Evolutionary conservation across 306 rosid genomes (phyloP), one percentile per base, ranked within the genome.

Genomic region (Senna tora): DNA sequence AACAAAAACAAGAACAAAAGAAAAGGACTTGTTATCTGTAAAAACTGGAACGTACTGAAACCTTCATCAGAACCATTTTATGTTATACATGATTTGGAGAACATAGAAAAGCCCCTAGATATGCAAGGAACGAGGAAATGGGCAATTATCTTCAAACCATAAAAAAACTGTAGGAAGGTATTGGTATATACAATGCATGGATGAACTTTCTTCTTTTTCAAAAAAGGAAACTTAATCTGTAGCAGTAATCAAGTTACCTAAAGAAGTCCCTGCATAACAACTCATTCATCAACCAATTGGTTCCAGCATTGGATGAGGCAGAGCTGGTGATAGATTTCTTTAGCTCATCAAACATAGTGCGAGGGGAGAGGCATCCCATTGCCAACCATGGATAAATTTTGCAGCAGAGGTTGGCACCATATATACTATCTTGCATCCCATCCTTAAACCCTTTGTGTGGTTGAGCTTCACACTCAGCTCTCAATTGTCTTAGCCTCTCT

Each of bases 201-300:
- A 14, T 3, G 3, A 25, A 25, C 1, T 25, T 25, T 2, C n/a
- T 46, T 3, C n/a, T 14, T 46, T 14, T 46, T 14, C 1, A 2
- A 9, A 2, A 41, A 41, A 41, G 14, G 14, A 46, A 46, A 4
- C 15, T n/a, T 46, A 68, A 63, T 22, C 59, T 46, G 39, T n/a
- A 67, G 17, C 56, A 19, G 47, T 25, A 43, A 61, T 65, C 36
- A 21, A 45, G 71, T 75, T 86, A 94, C 99, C 99, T 91, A 82
- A 94, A 94, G 93, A 94, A 94, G 79, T 94, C 99, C 93, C 99
- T 89, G 97, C 97, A 91, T 65, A 91, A 69, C 73, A 94, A 85
- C 84, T 94, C 97, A 80, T 75, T 88, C 95, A 88, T 84, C 86
- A 94, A 81, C 99, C 97, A 91, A 80, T 88, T 87, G 66, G 84